phyloP scores from a whole-genome alignment of 2,329 filamentous ascomycete species.

The Aspergillus alliaceus region DNA sequence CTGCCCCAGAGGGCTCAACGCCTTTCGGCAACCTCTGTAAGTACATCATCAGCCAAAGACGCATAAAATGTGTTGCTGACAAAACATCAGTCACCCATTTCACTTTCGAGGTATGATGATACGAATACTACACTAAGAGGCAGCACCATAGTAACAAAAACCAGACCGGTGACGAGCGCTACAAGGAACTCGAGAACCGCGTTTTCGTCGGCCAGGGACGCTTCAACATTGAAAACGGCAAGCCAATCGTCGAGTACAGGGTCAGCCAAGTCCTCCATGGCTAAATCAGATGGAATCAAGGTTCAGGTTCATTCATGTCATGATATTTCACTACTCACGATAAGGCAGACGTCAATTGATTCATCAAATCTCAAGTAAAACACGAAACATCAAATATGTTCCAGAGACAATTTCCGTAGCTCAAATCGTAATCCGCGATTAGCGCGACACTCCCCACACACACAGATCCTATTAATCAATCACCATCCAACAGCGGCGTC shows the following conservation, averaged over 20 bases:
- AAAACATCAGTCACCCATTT: constrained; percentile 33
- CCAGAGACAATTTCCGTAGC: neutral
- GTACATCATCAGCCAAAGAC: constrained; percentile 12
- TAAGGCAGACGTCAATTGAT: neutral
- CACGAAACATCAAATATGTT: neutral
- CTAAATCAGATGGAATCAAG: constrained; percentile 5
- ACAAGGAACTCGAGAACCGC: constrained; percentile 42
- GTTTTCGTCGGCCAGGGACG: constrained; percentile 43
- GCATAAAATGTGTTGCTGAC: constrained; percentile 4
- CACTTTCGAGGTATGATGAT: constrained; percentile 35
- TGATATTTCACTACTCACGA: neutral
- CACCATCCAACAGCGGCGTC: constrained; percentile 25
- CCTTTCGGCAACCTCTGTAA: constrained; percentile 43
- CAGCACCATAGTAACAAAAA: neutral
- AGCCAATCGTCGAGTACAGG: constrained; percentile 44
- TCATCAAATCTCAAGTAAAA: neutral
- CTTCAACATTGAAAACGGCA: constrained; percentile 39
- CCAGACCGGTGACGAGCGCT: constrained; percentile 43
- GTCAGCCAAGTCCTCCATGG: constrained; percentile 38
- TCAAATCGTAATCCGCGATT: neutral
- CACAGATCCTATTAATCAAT: neutral
- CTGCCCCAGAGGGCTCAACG: constrained; percentile 33
- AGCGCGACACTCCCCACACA: neutral
- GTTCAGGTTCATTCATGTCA: neutral
- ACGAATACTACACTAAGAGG: neutral